These are phyloP conservation scores for Cystobasidium tubakii DNA, from an alignment of 768 basidiomycete species.

Conservation along the genomic window DNA sequence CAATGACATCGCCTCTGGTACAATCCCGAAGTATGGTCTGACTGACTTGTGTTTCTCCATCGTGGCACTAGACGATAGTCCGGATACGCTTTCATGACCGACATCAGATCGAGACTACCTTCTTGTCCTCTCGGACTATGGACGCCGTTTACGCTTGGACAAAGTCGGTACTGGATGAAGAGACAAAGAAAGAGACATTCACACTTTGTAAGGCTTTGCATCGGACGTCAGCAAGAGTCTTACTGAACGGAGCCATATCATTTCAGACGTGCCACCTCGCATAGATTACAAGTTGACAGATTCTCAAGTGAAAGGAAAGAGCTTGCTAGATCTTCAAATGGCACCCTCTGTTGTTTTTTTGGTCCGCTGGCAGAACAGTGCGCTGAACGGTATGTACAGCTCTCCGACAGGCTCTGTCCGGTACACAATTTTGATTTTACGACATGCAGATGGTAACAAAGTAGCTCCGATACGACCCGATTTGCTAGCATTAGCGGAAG, in stretches of 20 bases:
- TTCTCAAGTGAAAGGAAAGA: constrained; percentile 62
- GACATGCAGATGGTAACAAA: constrained; percentile 54
- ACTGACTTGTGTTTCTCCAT: neutral
- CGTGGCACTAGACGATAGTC: constrained; percentile 62
- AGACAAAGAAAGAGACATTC: constrained; percentile 72
- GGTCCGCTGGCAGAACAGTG: constrained; percentile 66
- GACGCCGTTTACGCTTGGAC: constrained; percentile 79
- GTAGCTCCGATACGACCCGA: constrained; percentile 62
- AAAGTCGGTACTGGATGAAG: constrained; percentile 63
- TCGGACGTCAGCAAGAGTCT: too few species aligned
- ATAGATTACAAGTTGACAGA: constrained; percentile 79
- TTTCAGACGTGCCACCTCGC: constrained; percentile 74
- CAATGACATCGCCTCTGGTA: neutral
- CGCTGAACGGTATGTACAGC: constrained; percentile 39
- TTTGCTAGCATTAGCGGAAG: constrained; percentile 59
- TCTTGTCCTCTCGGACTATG: constrained; percentile 73
- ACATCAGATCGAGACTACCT: constrained; percentile 70
- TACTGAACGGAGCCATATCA: too few species aligned
- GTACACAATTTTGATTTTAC: neutral
- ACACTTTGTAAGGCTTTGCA: constrained; percentile 64
- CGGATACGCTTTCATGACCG: constrained; percentile 74
- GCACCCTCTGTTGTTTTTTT: constrained; percentile 74
- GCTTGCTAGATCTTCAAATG: constrained; percentile 64
- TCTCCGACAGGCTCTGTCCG: neutral
- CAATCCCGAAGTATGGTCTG: neutral